These are phyloP conservation scores for Gliomastix tumulicola DNA, from an alignment of 2,329 filamentous ascomycete species.

Conservation along the genomic window DNA sequence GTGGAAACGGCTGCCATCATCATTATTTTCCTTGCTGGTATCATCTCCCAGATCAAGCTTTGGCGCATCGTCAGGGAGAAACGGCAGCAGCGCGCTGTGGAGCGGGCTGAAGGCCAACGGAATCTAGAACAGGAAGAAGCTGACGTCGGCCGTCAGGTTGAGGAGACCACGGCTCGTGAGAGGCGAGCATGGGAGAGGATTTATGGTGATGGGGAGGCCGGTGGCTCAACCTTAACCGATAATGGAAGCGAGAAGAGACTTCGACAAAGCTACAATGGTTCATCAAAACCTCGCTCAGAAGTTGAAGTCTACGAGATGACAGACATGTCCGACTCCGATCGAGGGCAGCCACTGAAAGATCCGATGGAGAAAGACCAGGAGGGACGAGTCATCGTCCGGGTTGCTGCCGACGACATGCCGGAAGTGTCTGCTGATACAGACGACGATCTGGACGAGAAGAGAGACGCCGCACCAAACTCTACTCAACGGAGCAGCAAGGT, in stretches of 20 bases:
- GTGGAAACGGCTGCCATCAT: conserved; percentile 77
- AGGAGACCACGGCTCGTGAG: conserved; percentile 55
- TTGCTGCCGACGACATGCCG: conserved; percentile 39
- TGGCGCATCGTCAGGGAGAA: conserved; percentile 73
- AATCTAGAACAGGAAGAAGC: conserved; percentile 60
- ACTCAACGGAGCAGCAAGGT: conserved; percentile 12
- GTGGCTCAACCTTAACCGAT: conserved; percentile 23
- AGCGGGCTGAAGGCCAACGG: conserved; percentile 40
- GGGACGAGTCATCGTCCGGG: conserved; percentile 44
- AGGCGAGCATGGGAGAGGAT: conserved; percentile 67
- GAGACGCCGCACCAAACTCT: conserved; percentile 10
- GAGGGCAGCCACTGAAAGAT: conserved; percentile 18
- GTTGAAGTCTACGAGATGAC: conserved; percentile 48
- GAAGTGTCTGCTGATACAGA: conserved; percentile 14
- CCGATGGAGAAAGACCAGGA: conserved; percentile 32
- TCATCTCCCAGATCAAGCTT: conserved; percentile 78
- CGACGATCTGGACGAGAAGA: conserved; percentile 19
- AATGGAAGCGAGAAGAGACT: conserved; percentile 38
- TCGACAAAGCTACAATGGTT: conserved; percentile 23
- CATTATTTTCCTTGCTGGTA: conserved; percentile 65
- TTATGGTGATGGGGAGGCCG: conserved; percentile 55
- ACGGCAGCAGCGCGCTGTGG: conserved; percentile 44
- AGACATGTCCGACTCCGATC: conserved; percentile 31
- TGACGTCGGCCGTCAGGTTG: conserved; percentile 59
- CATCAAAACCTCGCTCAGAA: conserved; percentile 19